Conservation (phyloP, 2,329 filamentous ascomycete genomes). For the Nothopassalora personata region DNA sequence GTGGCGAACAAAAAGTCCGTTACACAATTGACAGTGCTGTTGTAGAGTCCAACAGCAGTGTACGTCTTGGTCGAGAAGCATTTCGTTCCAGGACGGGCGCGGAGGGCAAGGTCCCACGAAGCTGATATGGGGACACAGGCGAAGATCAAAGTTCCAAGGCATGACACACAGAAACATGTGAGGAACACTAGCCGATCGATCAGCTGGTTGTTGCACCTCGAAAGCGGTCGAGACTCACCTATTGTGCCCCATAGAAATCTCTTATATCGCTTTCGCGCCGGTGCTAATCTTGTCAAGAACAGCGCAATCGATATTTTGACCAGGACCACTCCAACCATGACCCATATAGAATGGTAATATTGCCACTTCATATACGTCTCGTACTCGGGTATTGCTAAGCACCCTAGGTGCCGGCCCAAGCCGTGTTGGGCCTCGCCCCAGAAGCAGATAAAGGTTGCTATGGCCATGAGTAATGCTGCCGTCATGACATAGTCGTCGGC, state of each 20-base stretch:
- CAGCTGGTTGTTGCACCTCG: background rate
- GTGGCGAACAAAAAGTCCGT: constrained; percentile 40
- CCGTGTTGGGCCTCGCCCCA: constrained; percentile 42
- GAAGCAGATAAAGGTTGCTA: constrained; percentile 39
- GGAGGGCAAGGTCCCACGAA: constrained; percentile 39
- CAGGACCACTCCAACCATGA: constrained; percentile 41
- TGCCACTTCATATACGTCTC: constrained; percentile 37
- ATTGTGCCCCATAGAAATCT: constrained; percentile 40
- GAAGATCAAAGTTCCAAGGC: constrained; percentile 45
- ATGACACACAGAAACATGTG: constrained; percentile 39
- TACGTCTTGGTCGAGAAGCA: constrained; percentile 42
- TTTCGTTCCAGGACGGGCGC: constrained; percentile 34
- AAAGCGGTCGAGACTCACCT: constrained; percentile 30
- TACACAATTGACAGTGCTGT: constrained; percentile 40
- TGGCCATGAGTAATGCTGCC: constrained; percentile 35
- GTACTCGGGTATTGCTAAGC: constrained; percentile 27
- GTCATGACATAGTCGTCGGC: constrained; percentile 47
- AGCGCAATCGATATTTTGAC: constrained; percentile 48
- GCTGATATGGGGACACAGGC: constrained; percentile 44
- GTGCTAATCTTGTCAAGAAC: constrained; percentile 43
- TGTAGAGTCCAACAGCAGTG: constrained; percentile 43
- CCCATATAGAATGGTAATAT: constrained; percentile 45
- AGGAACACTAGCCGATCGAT: constrained; percentile 36
- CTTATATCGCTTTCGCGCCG: constrained; percentile 37
- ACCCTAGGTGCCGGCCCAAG: constrained; percentile 42